These are phyloP conservation scores for Neonectria sp. DNA, from an alignment of 2,329 filamentous ascomycete species.

Conservation along the genomic window DNA sequence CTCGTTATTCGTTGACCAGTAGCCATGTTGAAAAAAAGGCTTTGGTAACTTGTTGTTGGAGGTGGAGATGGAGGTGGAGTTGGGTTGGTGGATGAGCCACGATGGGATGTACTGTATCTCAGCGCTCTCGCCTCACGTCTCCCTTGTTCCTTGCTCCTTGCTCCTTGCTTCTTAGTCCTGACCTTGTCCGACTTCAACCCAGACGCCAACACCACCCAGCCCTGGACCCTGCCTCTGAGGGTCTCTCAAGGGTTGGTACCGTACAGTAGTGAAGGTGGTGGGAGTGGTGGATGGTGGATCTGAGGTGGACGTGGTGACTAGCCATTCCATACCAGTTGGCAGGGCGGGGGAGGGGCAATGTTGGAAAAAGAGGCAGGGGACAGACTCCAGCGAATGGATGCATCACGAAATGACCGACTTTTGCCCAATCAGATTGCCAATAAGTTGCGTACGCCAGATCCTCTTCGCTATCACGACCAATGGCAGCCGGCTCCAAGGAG, in stretches of 20 bases:
- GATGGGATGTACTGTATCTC: neutral
- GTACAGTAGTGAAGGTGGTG: conserved; percentile 24
- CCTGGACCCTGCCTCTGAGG: conserved; percentile 23
- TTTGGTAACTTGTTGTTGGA: neutral
- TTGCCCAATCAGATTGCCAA: conserved; percentile 23
- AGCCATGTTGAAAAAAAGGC: conserved; percentile 4
- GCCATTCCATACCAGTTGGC: conserved; percentile 6
- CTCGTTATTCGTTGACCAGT: conserved; percentile 9
- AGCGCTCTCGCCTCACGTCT: conserved; percentile 20
- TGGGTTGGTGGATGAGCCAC: neutral
- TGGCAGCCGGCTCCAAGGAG: conserved; percentile 16
- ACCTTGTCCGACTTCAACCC: neutral
- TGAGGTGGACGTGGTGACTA: conserved; percentile 9
- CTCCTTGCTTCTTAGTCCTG: neutral
- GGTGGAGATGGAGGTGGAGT: conserved; percentile 5
- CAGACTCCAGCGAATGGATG: conserved; percentile 21
- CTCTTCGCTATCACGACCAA: conserved; percentile 28
- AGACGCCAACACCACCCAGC: conserved; percentile 10
- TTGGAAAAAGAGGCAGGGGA: neutral
- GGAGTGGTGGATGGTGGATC: conserved; percentile 29
- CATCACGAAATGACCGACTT: conserved; percentile 18
- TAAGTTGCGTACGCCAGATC: conserved; percentile 18
- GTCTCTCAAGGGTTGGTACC: conserved; percentile 18
- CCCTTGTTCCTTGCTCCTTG: conserved; percentile 23
- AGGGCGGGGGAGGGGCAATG: conserved; percentile 35